Base-by-base conservation (phyloP, 2,329 filamentous ascomycete genomes). In the Alternaria incomplexa region DNA sequence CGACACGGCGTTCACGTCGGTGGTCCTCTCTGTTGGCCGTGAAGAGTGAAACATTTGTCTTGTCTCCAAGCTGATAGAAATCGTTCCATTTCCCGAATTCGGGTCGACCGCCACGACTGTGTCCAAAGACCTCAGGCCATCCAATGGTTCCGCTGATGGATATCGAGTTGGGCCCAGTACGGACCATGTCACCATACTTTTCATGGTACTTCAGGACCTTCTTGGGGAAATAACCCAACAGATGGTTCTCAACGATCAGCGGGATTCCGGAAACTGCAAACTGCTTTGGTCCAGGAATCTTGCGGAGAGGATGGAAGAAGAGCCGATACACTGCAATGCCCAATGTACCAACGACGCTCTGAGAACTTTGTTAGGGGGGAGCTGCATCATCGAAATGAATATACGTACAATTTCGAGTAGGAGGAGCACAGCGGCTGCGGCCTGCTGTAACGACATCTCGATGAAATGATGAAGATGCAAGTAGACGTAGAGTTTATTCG, bases 81-180 rank as follows among this genome's bases (percentile, higher is more conserved):
- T 58, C 43, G 23, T 53, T 7, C 48, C 48, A 20, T n/a, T 44
- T 9, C 22, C 28, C 23, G 23, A 62, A 36, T 36, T 47, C 11
- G 11, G 60, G n/a, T 48, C 32, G 10, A n/a, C 26, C 26, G 6
- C 47, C 13, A 11, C 47, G 20, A 23, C 47, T 48, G 20, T 69
- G 66, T 20, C 78, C 78, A 59, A 78, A 80, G 47, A 81, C 79
- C 17, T 81, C 79, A 47, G 73, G 72, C 72, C 76, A 81, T 5
- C 77, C 77, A 0, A 77, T 73, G n/a, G 66, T 70, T 12, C 73
- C 36, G 25, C 17, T 61, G n/a, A 64, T 51, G 3, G 54, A 54
- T 9, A 67, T 9, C 17, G 46, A 43, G 20, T 67, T 51, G 4
- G 64, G 64, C 12, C 54, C 56, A n/a, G 56, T 60, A 15, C 64